Base-by-base conservation (phyloP, 2,329 filamentous ascomycete species). In the Hypoxylon sp. region DNA sequence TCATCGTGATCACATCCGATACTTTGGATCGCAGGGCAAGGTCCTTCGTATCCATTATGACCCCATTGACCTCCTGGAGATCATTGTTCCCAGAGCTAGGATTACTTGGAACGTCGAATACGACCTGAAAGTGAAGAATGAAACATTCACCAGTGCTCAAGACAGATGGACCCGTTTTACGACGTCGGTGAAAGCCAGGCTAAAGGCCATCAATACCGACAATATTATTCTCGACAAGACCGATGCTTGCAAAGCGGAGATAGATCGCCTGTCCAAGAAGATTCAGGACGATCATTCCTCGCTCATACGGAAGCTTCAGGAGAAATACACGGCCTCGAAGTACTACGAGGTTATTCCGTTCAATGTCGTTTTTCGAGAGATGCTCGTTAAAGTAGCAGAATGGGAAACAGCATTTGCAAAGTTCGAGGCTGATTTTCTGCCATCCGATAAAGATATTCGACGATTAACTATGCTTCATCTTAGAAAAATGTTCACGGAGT, bases 41-140 rank as follows among this genome's bases (percentile, higher is more conserved):
- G 90, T 91, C 6, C 83, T 99, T 38, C 86, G 92, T 18, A 88
- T 99, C 54, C 94, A 97, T 71, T 97, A 96, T 75, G 95, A 98
- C 69, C 85, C 89, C 0, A 93, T 99, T 55, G 91, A 95, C 65
- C 83, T 99, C 6, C 87, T 98, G 31, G 96, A 99, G 73, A 93
- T 99, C 58, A 88, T 97, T 48, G 95, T 98, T 2, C 95, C 95
- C 1, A 85, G 93, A 54, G 87, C 92, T 21, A 86, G 91, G 52
- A 90, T 99, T 48, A 97, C 94, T 0, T 99, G 96, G 94, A 98
- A 97, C 73, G 95, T 99, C 21, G 94, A 97, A 66, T 90, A 96
- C 63, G 95, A 99, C 71, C 78, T 99, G 45, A 89, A 84, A 64
- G 83, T 99, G 67, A 97, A 97, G 74, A 99, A 99, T 67, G 92